These are phyloP conservation scores for Hypoxylon intermedium DNA, from an alignment of 495 filamentous ascomycete species.

Conservation along the genomic window DNA sequence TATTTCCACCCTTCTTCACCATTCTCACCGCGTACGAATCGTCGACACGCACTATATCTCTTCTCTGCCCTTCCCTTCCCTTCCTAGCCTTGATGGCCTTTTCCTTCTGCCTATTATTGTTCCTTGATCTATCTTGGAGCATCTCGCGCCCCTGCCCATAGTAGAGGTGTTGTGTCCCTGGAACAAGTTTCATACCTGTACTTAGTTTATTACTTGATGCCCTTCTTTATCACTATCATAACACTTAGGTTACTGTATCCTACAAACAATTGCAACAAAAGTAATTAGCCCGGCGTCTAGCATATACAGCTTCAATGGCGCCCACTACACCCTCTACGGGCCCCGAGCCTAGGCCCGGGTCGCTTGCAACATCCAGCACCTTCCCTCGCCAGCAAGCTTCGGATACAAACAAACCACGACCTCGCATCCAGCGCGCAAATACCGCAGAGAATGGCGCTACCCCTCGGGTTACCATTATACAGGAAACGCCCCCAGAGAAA, in stretches of 20 bases:
- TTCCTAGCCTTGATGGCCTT: conserved; percentile 23
- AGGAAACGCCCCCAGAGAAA: conserved; percentile 31
- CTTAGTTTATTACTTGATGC: conserved; percentile 18
- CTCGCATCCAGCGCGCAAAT: conserved; percentile 63
- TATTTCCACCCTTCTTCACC: not conserved
- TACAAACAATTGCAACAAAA: too few species aligned
- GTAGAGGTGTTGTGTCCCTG: conserved; percentile 29
- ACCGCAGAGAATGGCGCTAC: conserved; percentile 65
- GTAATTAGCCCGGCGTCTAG: too few species aligned
- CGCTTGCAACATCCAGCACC: conserved; percentile 50
- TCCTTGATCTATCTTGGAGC: conserved; percentile 18
- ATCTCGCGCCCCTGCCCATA: conserved; percentile 7
- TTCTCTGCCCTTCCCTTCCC: conserved; percentile 4
- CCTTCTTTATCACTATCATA: not conserved
- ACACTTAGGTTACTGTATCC: too few species aligned
- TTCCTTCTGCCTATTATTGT: conserved; percentile 13
- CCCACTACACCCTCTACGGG: conserved; percentile 46
- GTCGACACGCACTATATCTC: conserved; percentile 2
- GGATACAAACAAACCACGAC: conserved; percentile 47
- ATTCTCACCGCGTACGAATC: not conserved
- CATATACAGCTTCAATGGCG: conserved; percentile 43
- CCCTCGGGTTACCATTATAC: conserved; percentile 48
- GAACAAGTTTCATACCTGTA: conserved; percentile 28
- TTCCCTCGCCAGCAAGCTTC: conserved; percentile 63
- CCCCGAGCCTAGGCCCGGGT: conserved; percentile 35